Percentiles rank a stretch among this genome's conserved stretches.
Evolutionary conservation across 108 stramenopile species (phyloP).

Genomic region (Stephanodiscus triporus): DNA sequence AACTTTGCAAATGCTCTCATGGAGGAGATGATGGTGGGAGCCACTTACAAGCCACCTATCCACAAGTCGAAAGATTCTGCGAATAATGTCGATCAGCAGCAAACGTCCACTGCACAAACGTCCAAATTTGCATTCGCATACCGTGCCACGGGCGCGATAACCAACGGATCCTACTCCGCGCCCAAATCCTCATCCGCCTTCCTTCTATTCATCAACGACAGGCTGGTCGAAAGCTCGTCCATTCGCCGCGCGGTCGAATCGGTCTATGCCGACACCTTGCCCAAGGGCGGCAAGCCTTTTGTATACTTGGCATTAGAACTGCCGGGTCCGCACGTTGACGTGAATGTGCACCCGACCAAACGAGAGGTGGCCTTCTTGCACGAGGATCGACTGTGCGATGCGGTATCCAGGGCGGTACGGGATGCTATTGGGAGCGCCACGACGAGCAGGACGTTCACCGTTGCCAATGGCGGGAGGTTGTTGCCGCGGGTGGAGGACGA

Average conservation of each 20-base stretch:
- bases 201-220: constrained; percentile 95
- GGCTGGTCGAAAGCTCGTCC: constrained; percentile 79
- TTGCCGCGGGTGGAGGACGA: neutral
- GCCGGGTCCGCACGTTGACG: constrained; percentile 92
- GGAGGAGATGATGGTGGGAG: constrained; percentile 48
- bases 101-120: neutral
- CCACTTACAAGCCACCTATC: neutral
- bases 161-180: constrained; percentile 73
- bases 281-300: constrained; percentile 84
- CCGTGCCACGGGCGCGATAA: constrained; percentile 61
- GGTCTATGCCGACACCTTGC: constrained; percentile 78
- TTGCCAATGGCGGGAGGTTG: constrained; percentile 19
- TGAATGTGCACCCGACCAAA: constrained; percentile 99
- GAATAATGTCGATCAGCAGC: neutral
- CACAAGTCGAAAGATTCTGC: constrained; percentile 10
- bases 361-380: constrained; percentile 93
- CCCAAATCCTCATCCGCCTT: constrained; percentile 65
- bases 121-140: constrained; percentile 55
- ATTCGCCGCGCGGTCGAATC: constrained; percentile 85
- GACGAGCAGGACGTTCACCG: constrained; percentile 41
- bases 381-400: constrained; percentile 80
- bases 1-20: constrained; percentile 19
- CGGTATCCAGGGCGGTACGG: constrained; percentile 39
- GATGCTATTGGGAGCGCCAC: constrained; percentile 43
- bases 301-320: constrained; percentile 85